Percentiles rank a stretch among this genome's conserved stretches.
These are phyloP conservation scores for Nakataea oryzae DNA, from an alignment of 2,329 filamentous ascomycete species.

Conservation along the genomic window DNA sequence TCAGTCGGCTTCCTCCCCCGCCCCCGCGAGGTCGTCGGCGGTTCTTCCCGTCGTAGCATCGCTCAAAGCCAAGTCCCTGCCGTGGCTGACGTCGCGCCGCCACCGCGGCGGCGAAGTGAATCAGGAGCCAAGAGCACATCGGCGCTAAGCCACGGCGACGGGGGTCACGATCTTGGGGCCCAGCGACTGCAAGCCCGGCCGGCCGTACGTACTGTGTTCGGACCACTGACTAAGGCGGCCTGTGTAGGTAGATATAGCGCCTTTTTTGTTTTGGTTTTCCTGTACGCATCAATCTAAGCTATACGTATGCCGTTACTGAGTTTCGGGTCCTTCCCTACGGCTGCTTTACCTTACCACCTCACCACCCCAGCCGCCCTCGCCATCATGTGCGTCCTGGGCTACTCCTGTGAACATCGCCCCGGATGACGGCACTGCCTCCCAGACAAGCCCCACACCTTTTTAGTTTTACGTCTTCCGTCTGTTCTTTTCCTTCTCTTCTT, in stretches of 20 bases:
- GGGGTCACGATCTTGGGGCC: too few relatives aligned
- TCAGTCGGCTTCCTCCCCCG: too few relatives aligned
- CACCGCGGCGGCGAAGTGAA: too few relatives aligned
- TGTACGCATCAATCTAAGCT: neutral
- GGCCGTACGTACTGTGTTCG: neutral
- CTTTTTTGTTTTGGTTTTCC: neutral
- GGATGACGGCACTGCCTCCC: neutral
- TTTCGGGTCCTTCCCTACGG: neutral
- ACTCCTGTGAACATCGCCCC: neutral
- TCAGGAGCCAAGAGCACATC: too few relatives aligned
- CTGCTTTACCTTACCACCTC: neutral
- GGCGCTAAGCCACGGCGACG: too few relatives aligned
- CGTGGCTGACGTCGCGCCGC: too few relatives aligned
- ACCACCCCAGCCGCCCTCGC: too few relatives aligned
- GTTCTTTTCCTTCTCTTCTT: neutral
- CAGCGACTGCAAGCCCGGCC: too few relatives aligned
- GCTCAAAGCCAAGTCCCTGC: neutral
- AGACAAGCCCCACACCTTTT: neutral
- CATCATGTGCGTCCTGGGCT: neutral
- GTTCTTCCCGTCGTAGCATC: neutral
- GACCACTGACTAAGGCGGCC: neutral
- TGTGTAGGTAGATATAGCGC: neutral
- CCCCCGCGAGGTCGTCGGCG: neutral
- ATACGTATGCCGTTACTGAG: neutral
- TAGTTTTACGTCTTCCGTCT: neutral